Base-by-base conservation (phyloP, 1,284 basidiomycete genomes). In the Cutaneotrichosporon cutaneum region DNA sequence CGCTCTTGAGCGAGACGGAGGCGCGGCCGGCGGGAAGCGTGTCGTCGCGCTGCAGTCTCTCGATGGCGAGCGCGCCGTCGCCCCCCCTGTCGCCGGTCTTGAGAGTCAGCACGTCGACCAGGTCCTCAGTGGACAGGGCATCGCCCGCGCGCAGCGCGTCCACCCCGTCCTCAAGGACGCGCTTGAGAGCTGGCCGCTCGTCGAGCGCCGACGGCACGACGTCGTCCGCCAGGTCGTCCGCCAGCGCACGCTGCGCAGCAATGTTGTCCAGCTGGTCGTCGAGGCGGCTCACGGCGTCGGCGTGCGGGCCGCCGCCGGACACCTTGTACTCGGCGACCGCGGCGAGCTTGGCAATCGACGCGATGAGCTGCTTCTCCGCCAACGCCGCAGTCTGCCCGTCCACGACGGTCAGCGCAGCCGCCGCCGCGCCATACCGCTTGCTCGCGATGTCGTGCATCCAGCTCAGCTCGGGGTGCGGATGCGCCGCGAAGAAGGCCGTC, bases 381-480 rank as follows among this genome's bases (percentile, higher is more conserved):
- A 94, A 81, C 60, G 85, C 85, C 4, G 77, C 78, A 7, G 87
- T 87, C 24, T 78, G 74, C 16, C 81, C 78, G 5, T 90, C 84
- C 64, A 89, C 90, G 18, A 73, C 70, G 27, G 88, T 79, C 42
- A 98, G 81, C 13, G 87, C 84, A 18, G 78, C 71, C 1, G 88
- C 87, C 2, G 92, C 92, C 4, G 81, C 78, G 9, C 83, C 85
- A 73, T 87, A 91, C 42, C 86, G 82, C 22, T 82, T 82, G 63
- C 88, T 87, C 0, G 86, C 87, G 48, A 98, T 80, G 76, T 96
- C 88, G 75, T 98, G 90, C 48, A 98, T 82, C 96, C 95, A 99
- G 0, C 90, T 89, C 53, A 94, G 84, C 18, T 85, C 80, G 14
- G 86, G 83, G 70, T 88, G 83, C 0, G 84, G 84, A 59, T 86